Base-by-base conservation (phyloP, 306 rosid genomes). In the Cucumis melo region DNA sequence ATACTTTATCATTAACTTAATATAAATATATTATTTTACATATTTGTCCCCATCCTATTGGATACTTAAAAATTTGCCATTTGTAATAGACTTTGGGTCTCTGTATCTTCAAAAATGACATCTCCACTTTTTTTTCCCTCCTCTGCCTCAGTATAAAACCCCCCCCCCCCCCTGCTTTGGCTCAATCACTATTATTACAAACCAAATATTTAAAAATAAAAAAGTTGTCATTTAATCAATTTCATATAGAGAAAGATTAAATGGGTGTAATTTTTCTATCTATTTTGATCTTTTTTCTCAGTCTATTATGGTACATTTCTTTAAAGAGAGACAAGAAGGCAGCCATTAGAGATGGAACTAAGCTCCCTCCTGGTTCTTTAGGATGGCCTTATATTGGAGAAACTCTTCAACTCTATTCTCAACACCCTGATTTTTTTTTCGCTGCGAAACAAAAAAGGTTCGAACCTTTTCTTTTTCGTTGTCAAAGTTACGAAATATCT, bases 361-460 rank as follows among this genome's bases (percentile, higher is more conserved):
- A 89, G 84, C 97, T 92, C 78, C 99, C 99, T 38, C 97, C 99
- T 6, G 99, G 97, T 42, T 90, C 99, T 61, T 83, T 90, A 85
- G 99, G 99, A 11, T 92, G 94, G 95, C 99, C 97, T 2, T 88
- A 86, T 84, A 76, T 90, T 63, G 99, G 99, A 80, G 93, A 94
- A 70, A 94, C 97, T 73, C 89, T 89, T 57, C 97, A 90, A 80
- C 86, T 94, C 61, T 90, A 94, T 75, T 87, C 97, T 46, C 95
- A 88, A 78, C 80, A 90, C 78, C 97, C 99, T 1, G 91, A 87
- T 60, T 65, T 81, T 39, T 94, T 90, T 92, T 94, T 92, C 72
- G 84, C 87, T 53, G 8, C 87, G 86, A 90, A 88, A 82, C 96
- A 92, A 67, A 89, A 87, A 84, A 90, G 96, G 98, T 93, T 3